phyloP scores from a whole-genome alignment of 148 eudicot species.

The Fagopyrum tataricum region DNA sequence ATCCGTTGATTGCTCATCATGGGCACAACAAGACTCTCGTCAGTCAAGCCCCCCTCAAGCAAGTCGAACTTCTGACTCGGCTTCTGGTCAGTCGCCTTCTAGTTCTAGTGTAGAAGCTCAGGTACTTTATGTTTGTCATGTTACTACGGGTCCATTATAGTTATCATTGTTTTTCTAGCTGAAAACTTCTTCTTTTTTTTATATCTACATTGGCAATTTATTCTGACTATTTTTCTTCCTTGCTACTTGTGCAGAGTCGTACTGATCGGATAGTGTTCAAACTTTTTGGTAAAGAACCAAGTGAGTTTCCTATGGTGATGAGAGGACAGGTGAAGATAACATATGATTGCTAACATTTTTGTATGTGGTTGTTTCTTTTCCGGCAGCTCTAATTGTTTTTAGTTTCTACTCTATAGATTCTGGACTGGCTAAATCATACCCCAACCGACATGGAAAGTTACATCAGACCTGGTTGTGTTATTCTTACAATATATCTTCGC shows the following conservation, averaged over 20 bases:
- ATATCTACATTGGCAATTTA: background rate
- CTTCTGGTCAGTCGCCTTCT: slow-evolving; percentile 66
- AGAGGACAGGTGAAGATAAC: slow-evolving; percentile 54
- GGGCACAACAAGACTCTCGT: slow-evolving; percentile 43
- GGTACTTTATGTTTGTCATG: slow-evolving; percentile 22
- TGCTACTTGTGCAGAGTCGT: slow-evolving; percentile 53
- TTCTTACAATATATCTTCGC: slow-evolving; percentile 58
- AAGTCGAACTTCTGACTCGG: slow-evolving; percentile 71
- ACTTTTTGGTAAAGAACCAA: slow-evolving; percentile 85
- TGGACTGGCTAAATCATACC: slow-evolving; percentile 72
- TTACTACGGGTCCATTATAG: background rate
- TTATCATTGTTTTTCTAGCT: background rate
- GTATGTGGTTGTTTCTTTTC: slow-evolving; percentile 6
- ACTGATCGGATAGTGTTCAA: slow-evolving; percentile 78
- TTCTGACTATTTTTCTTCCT: slow-evolving; percentile 4
- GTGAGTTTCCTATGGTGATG: slow-evolving; percentile 67
- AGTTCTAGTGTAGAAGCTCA: slow-evolving; percentile 82
- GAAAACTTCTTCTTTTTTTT: background rate
- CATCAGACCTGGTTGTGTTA: slow-evolving; percentile 92
- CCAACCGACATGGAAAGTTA: slow-evolving; percentile 93
- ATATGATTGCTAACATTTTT: slow-evolving; percentile 6
- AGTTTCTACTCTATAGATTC: slow-evolving; percentile 38
- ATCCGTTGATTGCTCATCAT: slow-evolving; percentile 20
- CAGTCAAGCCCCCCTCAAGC: slow-evolving; percentile 71
- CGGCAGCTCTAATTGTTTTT: slow-evolving; percentile 8